A percentile compares a stretch with the other conserved stretches of the same genome.
Evolutionary conservation across 495 filamentous ascomycete genomes (phyloP).

Genomic region (Aspergillus asperescens): DNA sequence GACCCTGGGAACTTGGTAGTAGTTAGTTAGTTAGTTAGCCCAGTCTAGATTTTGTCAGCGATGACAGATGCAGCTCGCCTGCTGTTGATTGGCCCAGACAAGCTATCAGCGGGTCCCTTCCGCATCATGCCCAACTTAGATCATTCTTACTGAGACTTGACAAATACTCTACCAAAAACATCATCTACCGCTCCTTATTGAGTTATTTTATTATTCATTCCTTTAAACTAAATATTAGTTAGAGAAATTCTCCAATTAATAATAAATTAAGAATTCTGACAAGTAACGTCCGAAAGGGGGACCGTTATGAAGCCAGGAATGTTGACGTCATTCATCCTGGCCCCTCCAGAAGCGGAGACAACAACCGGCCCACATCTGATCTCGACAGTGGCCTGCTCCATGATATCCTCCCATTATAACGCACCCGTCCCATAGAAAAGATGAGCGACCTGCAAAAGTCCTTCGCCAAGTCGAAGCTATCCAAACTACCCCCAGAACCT

Average conservation of each 20-base stretch:
- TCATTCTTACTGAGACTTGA: conserved; percentile 32
- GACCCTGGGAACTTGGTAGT: background rate
- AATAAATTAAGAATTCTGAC: no score
- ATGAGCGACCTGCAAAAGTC: conserved; percentile 88
- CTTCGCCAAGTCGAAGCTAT: conserved; percentile 75
- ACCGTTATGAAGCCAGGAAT: no score
- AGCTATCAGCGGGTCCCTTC: conserved; percentile 4
- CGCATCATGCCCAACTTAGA: conserved; percentile 14
- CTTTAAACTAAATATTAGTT: no score
- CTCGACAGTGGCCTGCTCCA: background rate
- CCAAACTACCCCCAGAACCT: conserved; percentile 52
- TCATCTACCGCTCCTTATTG: no score
- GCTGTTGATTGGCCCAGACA: conserved; percentile 4
- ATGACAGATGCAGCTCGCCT: conserved; percentile 26
- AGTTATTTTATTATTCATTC: no score
- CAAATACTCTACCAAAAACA: no score
- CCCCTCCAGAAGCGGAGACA: no score
- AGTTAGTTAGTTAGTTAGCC: background rate
- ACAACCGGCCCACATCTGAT: no score
- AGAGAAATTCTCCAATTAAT: no score
- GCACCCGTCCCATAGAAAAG: background rate
- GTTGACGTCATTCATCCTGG: no score
- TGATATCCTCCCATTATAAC: background rate
- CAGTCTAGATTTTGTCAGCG: conserved; percentile 31
- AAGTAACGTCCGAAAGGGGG: no score